A percentile compares a stretch with the other conserved stretches of the same genome.
These are phyloP conservation scores for Yamadazyma triangularis DNA, from an alignment of 1,139 yeast species.

Conservation along the genomic window DNA sequence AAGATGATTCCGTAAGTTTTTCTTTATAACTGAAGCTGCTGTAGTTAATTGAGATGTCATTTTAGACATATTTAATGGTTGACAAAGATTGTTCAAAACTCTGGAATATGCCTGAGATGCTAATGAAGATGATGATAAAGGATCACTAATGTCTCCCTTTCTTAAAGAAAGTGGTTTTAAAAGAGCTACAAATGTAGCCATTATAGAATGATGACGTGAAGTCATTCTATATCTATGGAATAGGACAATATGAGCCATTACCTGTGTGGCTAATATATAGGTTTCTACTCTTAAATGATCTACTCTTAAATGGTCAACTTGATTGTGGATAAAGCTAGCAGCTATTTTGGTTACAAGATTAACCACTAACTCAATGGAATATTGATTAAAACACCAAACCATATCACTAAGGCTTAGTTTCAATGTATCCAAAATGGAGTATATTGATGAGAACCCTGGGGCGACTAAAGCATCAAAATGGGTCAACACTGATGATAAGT, in stretches of 20 bases:
- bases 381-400: slow-evolving; percentile 65
- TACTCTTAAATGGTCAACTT: neutral
- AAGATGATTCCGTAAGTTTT: slow-evolving; percentile 57
- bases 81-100: slow-evolving; percentile 65
- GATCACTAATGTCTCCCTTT: slow-evolving; percentile 1
- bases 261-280: slow-evolving; percentile 37
- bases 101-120: slow-evolving; percentile 52
- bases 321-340: neutral
- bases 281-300: neutral
- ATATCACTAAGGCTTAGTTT: slow-evolving; percentile 33
- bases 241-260: slow-evolving; percentile 53
- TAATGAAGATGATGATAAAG: neutral
- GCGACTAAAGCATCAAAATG: neutral
- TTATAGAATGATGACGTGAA: slow-evolving; percentile 67
- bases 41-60: slow-evolving; percentile 44
- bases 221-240: slow-evolving; percentile 67
- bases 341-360: slow-evolving; percentile 28
- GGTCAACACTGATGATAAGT: neutral
- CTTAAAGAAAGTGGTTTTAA: slow-evolving; percentile 38
- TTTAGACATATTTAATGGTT: slow-evolving; percentile 40
- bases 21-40: slow-evolving; percentile 50
- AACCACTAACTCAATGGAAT: slow-evolving; percentile 53
- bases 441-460: neutral
- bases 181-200: slow-evolving; percentile 43
- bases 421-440: neutral